Conservation (phyloP, 2,329 filamentous ascomycete species). For the Claviceps sp. region DNA sequence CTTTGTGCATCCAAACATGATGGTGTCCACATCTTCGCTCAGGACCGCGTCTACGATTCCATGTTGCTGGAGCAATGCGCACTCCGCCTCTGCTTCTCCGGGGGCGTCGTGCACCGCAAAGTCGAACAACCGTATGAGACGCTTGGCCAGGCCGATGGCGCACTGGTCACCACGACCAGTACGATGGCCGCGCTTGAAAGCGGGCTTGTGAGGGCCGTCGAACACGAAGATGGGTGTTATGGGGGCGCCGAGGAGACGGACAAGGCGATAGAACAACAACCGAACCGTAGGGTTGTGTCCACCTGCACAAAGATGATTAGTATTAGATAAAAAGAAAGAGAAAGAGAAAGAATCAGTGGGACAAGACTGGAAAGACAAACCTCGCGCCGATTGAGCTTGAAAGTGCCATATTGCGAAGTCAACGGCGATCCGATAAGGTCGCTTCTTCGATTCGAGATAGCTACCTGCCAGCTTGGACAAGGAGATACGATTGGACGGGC, state of each 20-base stretch:
- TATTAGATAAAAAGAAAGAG: background rate
- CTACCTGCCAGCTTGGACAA: slow-evolving; percentile 72
- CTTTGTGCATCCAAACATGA: slow-evolving; percentile 85
- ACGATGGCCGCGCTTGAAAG: slow-evolving; percentile 76
- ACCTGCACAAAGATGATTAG: slow-evolving; percentile 28
- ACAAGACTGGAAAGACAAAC: slow-evolving; percentile 17
- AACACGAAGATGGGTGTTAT: slow-evolving; percentile 85
- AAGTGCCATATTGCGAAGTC: slow-evolving; percentile 98
- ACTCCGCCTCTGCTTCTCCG: slow-evolving; percentile 93
- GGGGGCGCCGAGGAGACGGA: slow-evolving; percentile 62
- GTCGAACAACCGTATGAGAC: slow-evolving; percentile 70
- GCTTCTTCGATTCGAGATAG: slow-evolving; percentile 54
- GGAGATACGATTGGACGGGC: slow-evolving; percentile 63
- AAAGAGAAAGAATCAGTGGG: background rate
- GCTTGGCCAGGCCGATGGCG: slow-evolving; percentile 65
- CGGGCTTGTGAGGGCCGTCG: slow-evolving; percentile 73
- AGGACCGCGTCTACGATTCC: slow-evolving; percentile 86
- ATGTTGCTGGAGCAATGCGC: slow-evolving; percentile 67
- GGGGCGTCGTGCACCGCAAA: slow-evolving; percentile 78
- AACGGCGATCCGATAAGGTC: slow-evolving; percentile 75
- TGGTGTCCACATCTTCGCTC: slow-evolving; percentile 90
- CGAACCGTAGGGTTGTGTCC: slow-evolving; percentile 82
- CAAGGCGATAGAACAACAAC: slow-evolving; percentile 82
- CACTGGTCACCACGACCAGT: slow-evolving; percentile 52
- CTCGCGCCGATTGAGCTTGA: slow-evolving; percentile 73